phyloP scores from a whole-genome alignment of 2,329 filamentous ascomycete species.

The Endocalyx cinctus region DNA sequence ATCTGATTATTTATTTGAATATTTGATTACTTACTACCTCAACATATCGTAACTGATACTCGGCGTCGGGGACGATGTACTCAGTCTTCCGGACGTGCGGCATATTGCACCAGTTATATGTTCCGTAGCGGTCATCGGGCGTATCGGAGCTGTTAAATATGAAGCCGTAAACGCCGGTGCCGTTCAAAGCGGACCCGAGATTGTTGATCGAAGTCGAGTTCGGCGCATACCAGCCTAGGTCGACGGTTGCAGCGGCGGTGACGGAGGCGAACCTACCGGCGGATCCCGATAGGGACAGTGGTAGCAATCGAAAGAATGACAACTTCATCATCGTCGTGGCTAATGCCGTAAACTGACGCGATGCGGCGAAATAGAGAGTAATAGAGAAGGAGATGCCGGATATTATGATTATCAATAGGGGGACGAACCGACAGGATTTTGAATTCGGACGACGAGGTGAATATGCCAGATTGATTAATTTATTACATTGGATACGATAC shows the following conservation, averaged over 20 bases:
- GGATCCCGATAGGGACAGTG: background rate
- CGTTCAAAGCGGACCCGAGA: slow-evolving; percentile 51
- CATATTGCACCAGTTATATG: slow-evolving; percentile 85
- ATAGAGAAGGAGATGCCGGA: background rate
- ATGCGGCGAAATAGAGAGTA: background rate
- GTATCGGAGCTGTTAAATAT: slow-evolving; percentile 64
- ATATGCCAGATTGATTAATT: too few relatives aligned
- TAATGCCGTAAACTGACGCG: background rate
- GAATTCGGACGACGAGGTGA: too few relatives aligned
- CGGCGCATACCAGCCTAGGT: slow-evolving; percentile 56
- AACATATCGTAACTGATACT: slow-evolving; percentile 68
- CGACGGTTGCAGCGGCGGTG: slow-evolving; percentile 18
- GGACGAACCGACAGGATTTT: too few relatives aligned
- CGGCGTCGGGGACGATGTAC: slow-evolving; percentile 50
- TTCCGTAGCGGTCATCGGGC: slow-evolving; percentile 52
- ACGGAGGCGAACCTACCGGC: background rate
- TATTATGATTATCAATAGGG: background rate
- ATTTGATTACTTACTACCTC: slow-evolving; percentile 61
- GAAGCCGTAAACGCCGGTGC: slow-evolving; percentile 64
- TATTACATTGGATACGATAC: too few relatives aligned
- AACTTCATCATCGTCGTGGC: background rate
- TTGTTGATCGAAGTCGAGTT: slow-evolving; percentile 54
- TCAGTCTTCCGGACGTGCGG: slow-evolving; percentile 68
- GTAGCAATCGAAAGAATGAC: background rate
- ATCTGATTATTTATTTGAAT: too few relatives aligned